Conservation (phyloP, 345 rosid species). For the Erucastrum elatum region DNA sequence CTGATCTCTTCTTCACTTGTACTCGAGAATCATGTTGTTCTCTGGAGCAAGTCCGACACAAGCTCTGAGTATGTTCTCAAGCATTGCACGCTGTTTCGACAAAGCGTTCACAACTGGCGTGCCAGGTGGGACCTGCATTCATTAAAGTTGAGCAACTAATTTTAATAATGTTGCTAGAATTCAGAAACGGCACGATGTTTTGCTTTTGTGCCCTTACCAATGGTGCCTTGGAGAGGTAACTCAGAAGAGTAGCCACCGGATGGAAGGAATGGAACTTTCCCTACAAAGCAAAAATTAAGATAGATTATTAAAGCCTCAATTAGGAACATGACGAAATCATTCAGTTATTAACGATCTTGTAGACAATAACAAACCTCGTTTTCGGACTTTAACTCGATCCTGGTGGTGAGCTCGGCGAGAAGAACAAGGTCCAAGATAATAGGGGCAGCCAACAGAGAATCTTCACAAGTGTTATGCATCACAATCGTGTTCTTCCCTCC, state of each 20-base stretch:
- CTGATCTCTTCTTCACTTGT: slow-evolving; percentile 57
- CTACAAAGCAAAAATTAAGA: slow-evolving; percentile 41
- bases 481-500: slow-evolving; percentile 93
- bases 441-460: slow-evolving; percentile 97
- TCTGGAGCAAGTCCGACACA: slow-evolving; percentile 97
- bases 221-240: slow-evolving; percentile 97
- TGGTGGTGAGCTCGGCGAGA: slow-evolving; percentile 88
- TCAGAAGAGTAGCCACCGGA: slow-evolving; percentile 93
- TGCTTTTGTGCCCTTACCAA: slow-evolving; percentile 52
- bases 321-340: neutral
- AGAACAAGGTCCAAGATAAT: slow-evolving; percentile 93
- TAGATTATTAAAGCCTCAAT: neutral
- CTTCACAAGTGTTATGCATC: slow-evolving; percentile 95
- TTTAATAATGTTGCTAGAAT: neutral
- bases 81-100: slow-evolving; percentile 99
- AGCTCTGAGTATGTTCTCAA: slow-evolving; percentile 94
- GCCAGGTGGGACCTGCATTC: slow-evolving; percentile 88
- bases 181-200: slow-evolving; percentile 24
- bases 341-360: neutral
- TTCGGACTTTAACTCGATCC: slow-evolving; percentile 82
- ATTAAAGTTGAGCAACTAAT: neutral
- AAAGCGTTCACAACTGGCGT: slow-evolving; percentile 97
- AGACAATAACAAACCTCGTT: slow-evolving; percentile 59
- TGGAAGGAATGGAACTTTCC: slow-evolving; percentile 96
- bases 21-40: slow-evolving; percentile 98